Base-by-base conservation (phyloP, 164 flowering plant species). In the Taxillus chinensis region DNA sequence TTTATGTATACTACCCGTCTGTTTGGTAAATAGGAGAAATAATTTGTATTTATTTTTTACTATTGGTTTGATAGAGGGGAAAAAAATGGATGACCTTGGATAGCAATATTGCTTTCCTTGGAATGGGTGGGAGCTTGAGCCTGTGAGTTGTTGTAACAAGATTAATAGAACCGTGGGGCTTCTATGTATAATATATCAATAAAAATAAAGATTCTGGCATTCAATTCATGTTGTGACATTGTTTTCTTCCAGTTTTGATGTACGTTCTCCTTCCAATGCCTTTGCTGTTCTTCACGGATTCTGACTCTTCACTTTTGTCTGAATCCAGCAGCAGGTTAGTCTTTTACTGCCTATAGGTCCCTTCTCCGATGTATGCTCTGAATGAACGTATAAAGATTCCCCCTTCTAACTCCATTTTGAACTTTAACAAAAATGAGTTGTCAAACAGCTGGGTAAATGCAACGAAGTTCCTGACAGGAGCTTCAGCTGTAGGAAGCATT, bases 251-350 rank as follows among this genome's bases (percentile, higher is more conserved):
- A 91, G 98, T 78, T 9, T 49, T 85, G 55, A 86, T 80, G 92
- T 89, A 85, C 69, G 87, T 89, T 66, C 67, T 87, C 73, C 92
- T 91, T 45, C 98, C 98, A 16, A 82, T 91, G 92, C 98, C 98
- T 60, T 63, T 87, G 69, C 63, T 91, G 56, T 84, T 91, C 75
- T 86, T 88, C 57, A 68, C 69, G 38, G 87, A 87, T 1, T 83
- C 93, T 39, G 83, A 84, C 67, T 58, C 81, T 7, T 64, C 80
- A 37, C 68, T 85, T 13, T 67, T 73, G 27, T 49, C 84, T 9
- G 89, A 78, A 57, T 73, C 82, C 14, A 78, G 73, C n/a, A 78
- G 68, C 53, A 59, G 89, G 98, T 85, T 11, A 60, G 79, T 59
- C 58, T 27, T 65, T 65, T 41, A 50, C 16, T 39, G 39, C 16